Conservation (phyloP, 1,284 basidiomycete species). For the Malassezia sympodialis region DNA sequence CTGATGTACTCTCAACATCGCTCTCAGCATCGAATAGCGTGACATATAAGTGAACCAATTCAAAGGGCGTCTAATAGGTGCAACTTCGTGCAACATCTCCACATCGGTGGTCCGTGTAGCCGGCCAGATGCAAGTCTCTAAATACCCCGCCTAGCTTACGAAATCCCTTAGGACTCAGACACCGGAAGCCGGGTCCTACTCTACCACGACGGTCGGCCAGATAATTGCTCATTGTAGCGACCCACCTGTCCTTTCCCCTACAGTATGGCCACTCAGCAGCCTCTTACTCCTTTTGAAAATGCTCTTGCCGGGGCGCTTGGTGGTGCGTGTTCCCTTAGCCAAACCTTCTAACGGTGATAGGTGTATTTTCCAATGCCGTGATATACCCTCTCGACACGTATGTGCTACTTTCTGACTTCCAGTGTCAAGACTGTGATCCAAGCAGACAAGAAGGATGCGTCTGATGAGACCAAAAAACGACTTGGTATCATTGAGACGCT, state of each 20-base stretch:
- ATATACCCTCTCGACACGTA: conserved; percentile 88
- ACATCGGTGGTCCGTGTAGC: not conserved
- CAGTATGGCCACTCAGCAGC: conserved; percentile 19
- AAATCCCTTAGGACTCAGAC: not conserved
- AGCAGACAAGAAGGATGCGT: conserved; percentile 51
- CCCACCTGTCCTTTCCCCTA: not conserved
- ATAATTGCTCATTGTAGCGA: not conserved
- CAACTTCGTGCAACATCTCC: not conserved
- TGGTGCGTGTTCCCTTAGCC: conserved; percentile 54
- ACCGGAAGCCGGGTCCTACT: not conserved
- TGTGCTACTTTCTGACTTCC: conserved; percentile 14
- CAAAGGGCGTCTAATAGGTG: not conserved
- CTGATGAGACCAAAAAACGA: conserved; percentile 48
- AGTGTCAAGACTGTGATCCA: conserved; percentile 95
- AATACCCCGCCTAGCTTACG: conserved; percentile 1
- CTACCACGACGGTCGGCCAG: not conserved
- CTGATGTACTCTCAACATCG: not conserved
- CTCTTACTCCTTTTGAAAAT: conserved; percentile 79
- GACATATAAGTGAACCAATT: not conserved
- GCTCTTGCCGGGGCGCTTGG: conserved; percentile 90
- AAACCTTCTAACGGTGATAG: conserved; percentile 3
- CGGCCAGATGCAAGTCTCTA: not conserved
- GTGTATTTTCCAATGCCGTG: conserved; percentile 51
- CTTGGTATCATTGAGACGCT: conserved; percentile 39
- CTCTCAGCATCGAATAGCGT: not conserved